These are phyloP conservation scores for Ophiorrhiza pumila DNA, from an alignment of 257 asterid species.

Conservation along the genomic window DNA sequence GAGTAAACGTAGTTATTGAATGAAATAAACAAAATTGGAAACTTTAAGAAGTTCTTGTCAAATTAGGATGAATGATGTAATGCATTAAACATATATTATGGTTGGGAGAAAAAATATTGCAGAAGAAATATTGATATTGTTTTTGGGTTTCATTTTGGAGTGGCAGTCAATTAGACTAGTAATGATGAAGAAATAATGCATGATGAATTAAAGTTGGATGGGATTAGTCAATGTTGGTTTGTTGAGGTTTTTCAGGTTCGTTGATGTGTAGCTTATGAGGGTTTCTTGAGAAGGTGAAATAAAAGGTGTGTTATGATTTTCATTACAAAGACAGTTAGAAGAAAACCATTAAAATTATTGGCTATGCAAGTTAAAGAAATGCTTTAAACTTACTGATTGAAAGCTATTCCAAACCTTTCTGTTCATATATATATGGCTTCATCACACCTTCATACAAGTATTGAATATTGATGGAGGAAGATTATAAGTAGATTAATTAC, in stretches of 20 bases:
- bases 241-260: conserved; percentile 61
- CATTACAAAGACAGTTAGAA: conserved; percentile 44
- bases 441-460: background rate
- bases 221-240: conserved; percentile 57
- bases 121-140: too few relatives aligned
- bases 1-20: too few relatives aligned
- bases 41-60: background rate
- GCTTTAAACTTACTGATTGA: conserved; percentile 26
- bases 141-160: background rate
- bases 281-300: conserved; percentile 50
- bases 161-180: background rate
- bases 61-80: too few relatives aligned
- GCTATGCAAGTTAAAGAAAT: conserved; percentile 35
- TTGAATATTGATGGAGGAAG: background rate
- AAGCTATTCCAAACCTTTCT: conserved; percentile 45
- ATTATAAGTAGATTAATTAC: too few relatives aligned
- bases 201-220: conserved; percentile 38
- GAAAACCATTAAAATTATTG: conserved; percentile 15
- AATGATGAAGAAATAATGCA: conserved; percentile 6
- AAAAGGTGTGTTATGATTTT: conserved; percentile 51
- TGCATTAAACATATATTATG: too few relatives aligned
- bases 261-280: conserved; percentile 52
- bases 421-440: conserved; percentile 20
- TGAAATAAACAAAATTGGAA: conserved; percentile 15
- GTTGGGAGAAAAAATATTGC: too few relatives aligned